Evolutionary conservation across 495 filamentous ascomycete species (phyloP).

Genomic region (Parachaetomium inaequale): DNA sequence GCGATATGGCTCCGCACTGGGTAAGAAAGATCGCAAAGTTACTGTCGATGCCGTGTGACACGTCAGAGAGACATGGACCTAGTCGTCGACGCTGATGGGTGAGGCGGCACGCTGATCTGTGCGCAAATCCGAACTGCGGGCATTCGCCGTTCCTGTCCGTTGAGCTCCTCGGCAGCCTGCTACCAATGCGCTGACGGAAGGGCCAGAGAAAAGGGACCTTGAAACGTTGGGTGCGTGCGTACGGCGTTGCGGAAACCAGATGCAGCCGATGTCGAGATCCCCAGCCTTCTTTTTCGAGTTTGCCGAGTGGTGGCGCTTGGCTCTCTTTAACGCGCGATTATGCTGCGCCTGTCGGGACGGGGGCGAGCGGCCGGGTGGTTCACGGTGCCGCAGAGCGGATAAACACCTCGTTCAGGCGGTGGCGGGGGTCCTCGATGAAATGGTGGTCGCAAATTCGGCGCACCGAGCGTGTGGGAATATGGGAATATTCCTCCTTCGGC

Average conservation of each 20-base stretch:
- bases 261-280: constrained; percentile 1
- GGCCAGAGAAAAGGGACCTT: not conserved
- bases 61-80: constrained; percentile 30
- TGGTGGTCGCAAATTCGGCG: constrained; percentile 1
- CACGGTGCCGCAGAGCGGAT: constrained; percentile 4
- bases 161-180: constrained; percentile 11
- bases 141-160: constrained; percentile 9
- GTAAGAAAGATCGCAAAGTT: not conserved
- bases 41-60: constrained; percentile 26
- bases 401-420: not conserved
- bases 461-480: not conserved
- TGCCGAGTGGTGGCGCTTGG: constrained; percentile 23
- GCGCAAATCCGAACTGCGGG: constrained; percentile 19
- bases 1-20: not conserved
- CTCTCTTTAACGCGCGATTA: constrained; percentile 49
- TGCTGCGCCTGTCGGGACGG: constrained; percentile 39
- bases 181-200: constrained; percentile 7
- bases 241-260: not conserved
- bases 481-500: not conserved
- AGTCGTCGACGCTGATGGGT: constrained; percentile 16
- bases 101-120: constrained; percentile 25
- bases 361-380: constrained; percentile 1
- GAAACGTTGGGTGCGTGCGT: not conserved
- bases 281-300: constrained; percentile 11
- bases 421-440: not conserved